Conservation (phyloP, 306 rosid genomes). For the Vigna hirtella region DNA sequence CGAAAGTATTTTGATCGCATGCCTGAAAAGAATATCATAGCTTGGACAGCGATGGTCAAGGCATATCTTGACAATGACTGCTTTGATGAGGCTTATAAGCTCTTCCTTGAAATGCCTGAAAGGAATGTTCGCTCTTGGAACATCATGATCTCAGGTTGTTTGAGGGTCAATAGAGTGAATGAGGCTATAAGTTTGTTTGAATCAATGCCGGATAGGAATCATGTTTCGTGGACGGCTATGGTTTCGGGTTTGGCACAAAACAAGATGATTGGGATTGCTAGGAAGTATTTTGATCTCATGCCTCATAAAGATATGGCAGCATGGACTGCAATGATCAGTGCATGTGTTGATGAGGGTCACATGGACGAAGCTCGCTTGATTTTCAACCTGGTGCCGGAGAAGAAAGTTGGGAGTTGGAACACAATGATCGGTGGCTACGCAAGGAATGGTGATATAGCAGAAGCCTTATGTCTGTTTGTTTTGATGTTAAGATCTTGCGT, state of each 20-base stretch:
- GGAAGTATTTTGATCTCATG: slow-evolving; percentile 59
- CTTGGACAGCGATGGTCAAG: slow-evolving; percentile 62
- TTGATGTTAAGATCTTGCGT: slow-evolving; percentile 51
- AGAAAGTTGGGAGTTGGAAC: slow-evolving; percentile 55
- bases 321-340: slow-evolving; percentile 59
- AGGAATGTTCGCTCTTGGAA: slow-evolving; percentile 57
- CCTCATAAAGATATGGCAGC: slow-evolving; percentile 53
- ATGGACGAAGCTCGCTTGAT: slow-evolving; percentile 52
- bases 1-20: slow-evolving; percentile 48
- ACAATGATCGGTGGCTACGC: slow-evolving; percentile 51
- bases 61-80: slow-evolving; percentile 53
- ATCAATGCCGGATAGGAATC: slow-evolving; percentile 50
- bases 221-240: slow-evolving; percentile 60
- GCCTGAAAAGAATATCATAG: slow-evolving; percentile 56
- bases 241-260: slow-evolving; percentile 57
- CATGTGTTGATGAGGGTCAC: slow-evolving; percentile 49
- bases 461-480: slow-evolving; percentile 51
- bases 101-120: slow-evolving; percentile 55
- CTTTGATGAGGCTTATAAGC: slow-evolving; percentile 48
- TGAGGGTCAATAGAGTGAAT: slow-evolving; percentile 45
- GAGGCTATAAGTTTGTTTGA: slow-evolving; percentile 56
- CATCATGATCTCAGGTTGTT: slow-evolving; percentile 60
- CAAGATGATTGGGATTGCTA: slow-evolving; percentile 48
- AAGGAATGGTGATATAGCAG: slow-evolving; percentile 34
- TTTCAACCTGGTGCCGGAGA: slow-evolving; percentile 55